Percentiles rank a stretch among this genome's conserved stretches.
These are phyloP conservation scores for Penicillium arizonense DNA, from an alignment of 495 filamentous ascomycete genomes.

Conservation along the genomic window DNA sequence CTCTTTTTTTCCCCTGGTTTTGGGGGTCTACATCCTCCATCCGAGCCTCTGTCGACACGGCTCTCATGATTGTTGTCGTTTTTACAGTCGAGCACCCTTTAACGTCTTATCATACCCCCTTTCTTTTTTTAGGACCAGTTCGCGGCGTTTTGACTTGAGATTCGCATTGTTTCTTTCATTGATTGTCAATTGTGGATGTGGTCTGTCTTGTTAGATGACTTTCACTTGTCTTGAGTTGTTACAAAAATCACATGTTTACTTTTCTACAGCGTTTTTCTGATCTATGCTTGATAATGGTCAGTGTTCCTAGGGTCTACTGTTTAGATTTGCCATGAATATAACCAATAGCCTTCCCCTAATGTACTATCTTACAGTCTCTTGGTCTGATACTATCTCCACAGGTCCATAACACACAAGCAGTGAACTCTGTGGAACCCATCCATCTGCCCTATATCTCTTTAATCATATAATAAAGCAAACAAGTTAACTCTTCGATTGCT, in stretches of 20 bases:
- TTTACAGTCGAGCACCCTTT: constrained; percentile 3
- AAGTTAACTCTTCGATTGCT: too few species aligned
- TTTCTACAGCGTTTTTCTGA: not conserved
- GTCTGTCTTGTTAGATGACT: not conserved
- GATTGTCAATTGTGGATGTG: constrained; percentile 2
- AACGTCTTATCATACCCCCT: constrained; percentile 24
- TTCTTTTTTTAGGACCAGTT: constrained; percentile 6
- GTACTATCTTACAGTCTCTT: too few species aligned
- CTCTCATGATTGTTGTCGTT: constrained; percentile 13
- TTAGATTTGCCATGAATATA: not conserved
- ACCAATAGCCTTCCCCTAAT: not conserved
- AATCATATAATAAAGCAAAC: too few species aligned
- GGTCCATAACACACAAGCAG: too few species aligned
- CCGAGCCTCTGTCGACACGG: not conserved
- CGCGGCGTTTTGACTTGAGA: constrained; percentile 16
- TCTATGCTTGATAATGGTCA: too few species aligned
- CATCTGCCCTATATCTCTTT: too few species aligned
- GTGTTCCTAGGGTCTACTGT: too few species aligned
- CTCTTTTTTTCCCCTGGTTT: not conserved
- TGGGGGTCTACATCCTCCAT: not conserved
- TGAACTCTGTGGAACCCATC: too few species aligned
- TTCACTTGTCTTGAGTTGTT: constrained; percentile 1
- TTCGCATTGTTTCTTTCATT: constrained; percentile 11
- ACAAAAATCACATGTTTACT: not conserved
- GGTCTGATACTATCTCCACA: too few species aligned